Conservation (phyloP, 2,329 filamentous ascomycete genomes). For the Exophiala spinifera region DNA sequence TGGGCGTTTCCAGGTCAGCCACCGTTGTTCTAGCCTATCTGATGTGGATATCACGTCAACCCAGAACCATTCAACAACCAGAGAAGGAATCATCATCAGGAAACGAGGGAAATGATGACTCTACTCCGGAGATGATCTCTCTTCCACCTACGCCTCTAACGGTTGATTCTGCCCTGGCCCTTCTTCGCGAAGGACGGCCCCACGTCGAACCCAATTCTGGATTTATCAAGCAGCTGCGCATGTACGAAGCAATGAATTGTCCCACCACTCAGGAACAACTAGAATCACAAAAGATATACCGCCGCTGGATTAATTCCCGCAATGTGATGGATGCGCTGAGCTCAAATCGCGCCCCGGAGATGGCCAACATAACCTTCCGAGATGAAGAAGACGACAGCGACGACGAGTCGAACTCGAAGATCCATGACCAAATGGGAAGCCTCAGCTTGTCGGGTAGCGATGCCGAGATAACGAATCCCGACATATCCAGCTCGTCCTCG, state of each 20-base stretch:
- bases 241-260: conserved; percentile 86
- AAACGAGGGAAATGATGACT: neutral
- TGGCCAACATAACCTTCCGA: conserved; percentile 72
- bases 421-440: neutral
- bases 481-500: conserved; percentile 21
- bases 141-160: conserved; percentile 51
- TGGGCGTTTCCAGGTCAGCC: conserved; percentile 92
- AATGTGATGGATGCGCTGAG: conserved; percentile 66
- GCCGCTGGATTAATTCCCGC: conserved; percentile 69
- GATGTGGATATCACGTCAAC: conserved; percentile 51
- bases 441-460: conserved; percentile 1
- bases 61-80: conserved; percentile 1
- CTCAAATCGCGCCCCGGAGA: conserved; percentile 73
- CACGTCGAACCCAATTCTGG: conserved; percentile 86
- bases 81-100: conserved; percentile 31
- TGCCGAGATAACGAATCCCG: conserved; percentile 25
- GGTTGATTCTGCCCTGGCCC: conserved; percentile 56
- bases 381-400: conserved; percentile 45
- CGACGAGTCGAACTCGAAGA: conserved; percentile 6
- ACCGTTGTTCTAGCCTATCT: conserved; percentile 81
- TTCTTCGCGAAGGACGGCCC: conserved; percentile 67
- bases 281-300: conserved; percentile 66
- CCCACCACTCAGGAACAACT: conserved; percentile 62
- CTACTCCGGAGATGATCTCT: conserved; percentile 42
- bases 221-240: conserved; percentile 82